Conservation (phyloP, 2,329 filamentous ascomycete species). For the Fusarium sp. region DNA sequence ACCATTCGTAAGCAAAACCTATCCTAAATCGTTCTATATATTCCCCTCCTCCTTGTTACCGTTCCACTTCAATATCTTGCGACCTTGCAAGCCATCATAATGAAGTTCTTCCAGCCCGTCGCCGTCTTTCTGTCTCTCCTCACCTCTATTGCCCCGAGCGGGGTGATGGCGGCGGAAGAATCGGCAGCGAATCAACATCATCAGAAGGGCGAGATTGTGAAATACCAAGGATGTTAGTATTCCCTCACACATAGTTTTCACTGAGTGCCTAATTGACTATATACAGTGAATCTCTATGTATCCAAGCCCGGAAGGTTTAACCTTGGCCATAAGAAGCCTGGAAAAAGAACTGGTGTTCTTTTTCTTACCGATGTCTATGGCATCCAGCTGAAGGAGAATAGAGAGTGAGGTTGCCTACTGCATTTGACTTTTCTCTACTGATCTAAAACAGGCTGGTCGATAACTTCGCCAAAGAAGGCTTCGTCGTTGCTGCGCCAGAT, state of each 20-base stretch:
- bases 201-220: neutral
- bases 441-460: constrained; percentile 17
- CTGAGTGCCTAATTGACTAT: neutral
- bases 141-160: neutral
- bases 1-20: neutral
- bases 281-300: constrained; percentile 12
- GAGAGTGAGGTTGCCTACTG: neutral
- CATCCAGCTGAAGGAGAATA: constrained; percentile 8
- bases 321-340: neutral
- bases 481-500: constrained; percentile 17
- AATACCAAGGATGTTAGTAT: constrained; percentile 13
- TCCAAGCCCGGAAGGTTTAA: constrained; percentile 3
- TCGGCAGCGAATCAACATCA: neutral
- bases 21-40: neutral
- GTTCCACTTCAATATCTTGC: neutral
- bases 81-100: neutral
- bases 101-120: constrained; percentile 13
- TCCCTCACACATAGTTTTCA: rapidly evolving
- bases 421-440: rapidly evolving
- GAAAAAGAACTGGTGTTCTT: constrained; percentile 9
- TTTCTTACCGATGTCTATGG: constrained; percentile 30
- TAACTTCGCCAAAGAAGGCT: constrained; percentile 20
- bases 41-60: neutral
- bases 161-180: neutral
- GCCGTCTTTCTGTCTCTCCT: neutral